Base-by-base conservation (phyloP, 768 basidiomycete species). In the Amanita fuliginea region DNA sequence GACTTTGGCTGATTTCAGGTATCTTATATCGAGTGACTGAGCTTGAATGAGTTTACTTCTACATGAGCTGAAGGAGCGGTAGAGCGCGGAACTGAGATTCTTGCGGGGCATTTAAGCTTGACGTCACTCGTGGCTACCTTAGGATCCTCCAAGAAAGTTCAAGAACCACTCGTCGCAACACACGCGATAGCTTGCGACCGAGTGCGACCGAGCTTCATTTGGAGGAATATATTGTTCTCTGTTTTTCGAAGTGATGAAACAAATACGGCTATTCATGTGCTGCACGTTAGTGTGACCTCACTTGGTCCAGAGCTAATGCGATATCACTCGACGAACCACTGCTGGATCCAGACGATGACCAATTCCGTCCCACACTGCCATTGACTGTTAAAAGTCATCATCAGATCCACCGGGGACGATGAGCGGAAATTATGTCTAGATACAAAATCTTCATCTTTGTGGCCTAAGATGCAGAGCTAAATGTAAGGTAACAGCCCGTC, bases 91-190 rank as follows among this genome's bases (percentile, higher is more conserved):
- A 36, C 18, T 30, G 11, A 14, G 19, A 48, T 26, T 11, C 10
- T 13, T 37, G 39, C 47, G 39, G 47, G 37, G 47, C 21, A 22
- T 40, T 41, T 36, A 22, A 36, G 16, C n/a, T 48, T 39, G 47
- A 48, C 32, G 47, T 48, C 47, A 48, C 47, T 28, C 24, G n/a
- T 40, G 22, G 32, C 37, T 48, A 41, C 39, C 36, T 48, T 48
- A 28, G n/a, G 47, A 40, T 28, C 36, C 35, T 30, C 35, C 35
- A 16, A 18, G 47, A 47, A 36, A 16, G 11, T 47, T 37, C 46
- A 47, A 37, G 34, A 37, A 37, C 24, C 4, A 21, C 14, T 36
- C 35, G 21, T 14, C 34, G 34, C 13, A 37, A 47, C 46, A 26
- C 46, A 16, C 26, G 34, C 46, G 34, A 47, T 9, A 36, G 22